Base-by-base conservation (phyloP, 2,329 filamentous ascomycete species). In the Colletotrichum musicola region DNA sequence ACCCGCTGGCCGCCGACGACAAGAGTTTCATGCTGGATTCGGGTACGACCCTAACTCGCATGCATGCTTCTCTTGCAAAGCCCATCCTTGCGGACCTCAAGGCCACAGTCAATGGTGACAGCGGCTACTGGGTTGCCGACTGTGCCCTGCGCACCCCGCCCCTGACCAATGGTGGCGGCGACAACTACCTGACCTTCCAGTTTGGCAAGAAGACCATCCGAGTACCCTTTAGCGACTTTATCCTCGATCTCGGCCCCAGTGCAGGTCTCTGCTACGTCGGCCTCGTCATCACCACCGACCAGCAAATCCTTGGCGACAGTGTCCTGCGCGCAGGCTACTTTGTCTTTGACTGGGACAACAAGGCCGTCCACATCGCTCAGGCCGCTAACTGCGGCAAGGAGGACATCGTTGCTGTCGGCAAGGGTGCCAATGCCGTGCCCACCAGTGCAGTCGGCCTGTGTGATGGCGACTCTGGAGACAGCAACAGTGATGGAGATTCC, bases 1-100 rank as follows among this genome's bases (percentile, higher is more conserved):
- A 76, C 70, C 58, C 68, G 16, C 72, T 81, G 1, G 49, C 62
- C 2, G 69, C 64, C 1, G 66, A 74, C 6, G 81, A 84, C 25
- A 72, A 78, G 10, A 81, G 79, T 55, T 81, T 85, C 22, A 80
- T 86, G 74, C 79, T 88, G 59, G 86, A 89, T 76, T 85, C 83
- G 2, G 86, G 86, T 59, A 84, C 84, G 1, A 87, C 86, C 0
- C 74, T 88, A 13, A 82, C 78, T 4, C 79, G 83, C 20, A 80
- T 88, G 44, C 85, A 85, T 18, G 71, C 77, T 10, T 49, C 75
- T 1, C 75, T 85, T 7, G 83, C 84, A n/a, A 66, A 72, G 5
- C 79, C 80, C 2, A 78, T 88, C 4, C 80, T 84, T 1, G 71
- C 77, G 4, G 77, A 77, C n/a, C 81, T 88, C 38, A 77, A 79